Conservation (phyloP, 768 basidiomycete species). For the Mycena venus region DNA sequence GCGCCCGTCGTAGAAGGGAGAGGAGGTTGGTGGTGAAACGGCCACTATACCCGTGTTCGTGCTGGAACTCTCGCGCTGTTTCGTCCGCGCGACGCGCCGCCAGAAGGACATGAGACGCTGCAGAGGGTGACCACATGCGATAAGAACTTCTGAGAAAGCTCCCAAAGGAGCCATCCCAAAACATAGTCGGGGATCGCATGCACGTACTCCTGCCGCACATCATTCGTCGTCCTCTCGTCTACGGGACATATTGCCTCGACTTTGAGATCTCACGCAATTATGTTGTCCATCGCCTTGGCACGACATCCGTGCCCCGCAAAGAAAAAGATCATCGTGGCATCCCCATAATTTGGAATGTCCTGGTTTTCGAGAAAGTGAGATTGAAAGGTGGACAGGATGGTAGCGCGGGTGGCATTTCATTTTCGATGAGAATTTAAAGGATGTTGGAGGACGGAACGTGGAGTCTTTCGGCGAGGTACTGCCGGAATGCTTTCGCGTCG, state of each 20-base stretch:
- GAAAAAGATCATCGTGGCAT: background rate
- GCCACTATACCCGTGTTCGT: background rate
- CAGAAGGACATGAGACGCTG: background rate
- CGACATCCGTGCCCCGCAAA: background rate
- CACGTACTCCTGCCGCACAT: background rate
- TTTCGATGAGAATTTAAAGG: background rate
- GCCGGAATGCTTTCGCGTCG: background rate
- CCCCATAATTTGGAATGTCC: background rate
- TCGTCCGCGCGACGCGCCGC: background rate
- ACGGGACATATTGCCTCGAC: constrained; percentile 1
- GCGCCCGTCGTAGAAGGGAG: background rate
- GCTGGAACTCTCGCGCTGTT: background rate
- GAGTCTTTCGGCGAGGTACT: background rate
- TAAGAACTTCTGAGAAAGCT: background rate
- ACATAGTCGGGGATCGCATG: constrained; percentile 2
- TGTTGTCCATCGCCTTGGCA: background rate
- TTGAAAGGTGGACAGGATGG: background rate
- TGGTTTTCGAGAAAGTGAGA: background rate
- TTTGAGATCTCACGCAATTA: background rate
- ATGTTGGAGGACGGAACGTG: background rate
- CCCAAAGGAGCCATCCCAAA: background rate
- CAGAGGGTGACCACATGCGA: background rate
- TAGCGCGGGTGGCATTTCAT: background rate
- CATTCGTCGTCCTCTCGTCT: background rate
- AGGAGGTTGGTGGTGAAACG: background rate